phyloP scores from a whole-genome alignment of 352 stramenopile species.

The Elongisporangium undulatum region DNA sequence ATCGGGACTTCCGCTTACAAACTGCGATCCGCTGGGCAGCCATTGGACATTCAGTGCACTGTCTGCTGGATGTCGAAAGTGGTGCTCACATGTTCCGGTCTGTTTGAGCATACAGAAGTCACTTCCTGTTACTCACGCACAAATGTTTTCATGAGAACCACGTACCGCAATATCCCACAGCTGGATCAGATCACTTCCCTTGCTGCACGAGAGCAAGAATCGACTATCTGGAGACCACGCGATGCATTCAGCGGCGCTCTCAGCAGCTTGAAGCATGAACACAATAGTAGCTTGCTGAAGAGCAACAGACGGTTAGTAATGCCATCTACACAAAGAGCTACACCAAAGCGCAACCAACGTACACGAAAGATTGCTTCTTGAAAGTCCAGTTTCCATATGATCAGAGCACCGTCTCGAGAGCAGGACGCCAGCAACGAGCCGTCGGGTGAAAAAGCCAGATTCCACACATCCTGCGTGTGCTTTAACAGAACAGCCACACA shows the following conservation, averaged over 20 bases:
- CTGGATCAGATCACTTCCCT: slow-evolving; percentile 51
- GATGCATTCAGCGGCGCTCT: slow-evolving; percentile 49
- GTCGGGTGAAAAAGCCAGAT: slow-evolving; percentile 77
- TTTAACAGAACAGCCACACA: slow-evolving; percentile 40
- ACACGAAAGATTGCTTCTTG: slow-evolving; percentile 2
- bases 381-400: slow-evolving; percentile 63
- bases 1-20: slow-evolving; percentile 65
- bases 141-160: background rate
- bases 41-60: slow-evolving; percentile 47
- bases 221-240: slow-evolving; percentile 65
- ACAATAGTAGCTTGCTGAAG: slow-evolving; percentile 16
- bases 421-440: slow-evolving; percentile 73
- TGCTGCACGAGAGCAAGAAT: slow-evolving; percentile 49
- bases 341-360: background rate
- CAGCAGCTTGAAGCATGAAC: slow-evolving; percentile 9
- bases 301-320: background rate
- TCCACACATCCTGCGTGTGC: slow-evolving; percentile 56
- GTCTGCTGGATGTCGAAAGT: slow-evolving; percentile 54
- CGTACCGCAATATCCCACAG: slow-evolving; percentile 55
- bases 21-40: slow-evolving; percentile 51
- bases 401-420: slow-evolving; percentile 67
- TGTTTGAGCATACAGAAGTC: slow-evolving; percentile 5
- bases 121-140: background rate
- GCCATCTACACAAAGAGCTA: background rate
- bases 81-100: slow-evolving; percentile 41